These are phyloP conservation scores for Ceratorhiza oryzae-sativae DNA, from an alignment of 1,284 basidiomycete species.

Conservation along the genomic window DNA sequence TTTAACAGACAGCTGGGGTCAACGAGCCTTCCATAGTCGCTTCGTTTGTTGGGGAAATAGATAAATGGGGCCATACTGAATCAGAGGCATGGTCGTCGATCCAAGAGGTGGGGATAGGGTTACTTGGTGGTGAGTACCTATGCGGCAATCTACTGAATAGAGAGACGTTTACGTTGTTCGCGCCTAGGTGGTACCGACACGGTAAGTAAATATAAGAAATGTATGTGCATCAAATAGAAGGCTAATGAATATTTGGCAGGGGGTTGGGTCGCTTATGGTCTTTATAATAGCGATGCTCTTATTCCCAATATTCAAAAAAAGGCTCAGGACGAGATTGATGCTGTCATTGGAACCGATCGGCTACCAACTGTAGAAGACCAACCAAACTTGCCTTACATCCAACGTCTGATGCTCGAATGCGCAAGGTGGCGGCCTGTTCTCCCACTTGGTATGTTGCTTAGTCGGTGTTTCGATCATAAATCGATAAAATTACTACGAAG, in stretches of 20 bases:
- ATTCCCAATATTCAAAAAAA: constrained; percentile 48
- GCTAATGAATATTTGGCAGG: neutral
- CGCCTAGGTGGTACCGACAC: constrained; percentile 20
- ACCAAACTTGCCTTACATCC: constrained; percentile 51
- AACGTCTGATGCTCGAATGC: constrained; percentile 27
- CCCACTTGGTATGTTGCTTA: constrained; percentile 2
- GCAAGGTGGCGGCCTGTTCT: constrained; percentile 29
- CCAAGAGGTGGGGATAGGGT: neutral
- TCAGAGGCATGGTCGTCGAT: neutral
- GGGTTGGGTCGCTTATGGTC: neutral
- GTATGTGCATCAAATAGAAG: neutral
- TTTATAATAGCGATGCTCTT: constrained; percentile 48
- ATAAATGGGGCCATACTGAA: neutral
- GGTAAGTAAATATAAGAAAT: neutral
- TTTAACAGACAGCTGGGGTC: neutral
- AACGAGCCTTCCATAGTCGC: constrained; percentile 2
- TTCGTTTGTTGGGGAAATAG: constrained; percentile 1
- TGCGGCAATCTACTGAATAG: neutral
- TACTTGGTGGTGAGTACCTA: neutral
- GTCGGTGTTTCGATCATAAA: neutral
- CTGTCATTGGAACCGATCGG: constrained; percentile 50
- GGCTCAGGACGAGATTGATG: constrained; percentile 53
- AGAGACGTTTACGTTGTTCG: neutral
- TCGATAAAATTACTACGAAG: neutral
- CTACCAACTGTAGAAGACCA: constrained; percentile 51